Evolutionary conservation across 2,329 filamentous ascomycete species (phyloP), one percentile per base, ranked within the genome.

Genomic region (Aphanoascus verrucosus): DNA sequence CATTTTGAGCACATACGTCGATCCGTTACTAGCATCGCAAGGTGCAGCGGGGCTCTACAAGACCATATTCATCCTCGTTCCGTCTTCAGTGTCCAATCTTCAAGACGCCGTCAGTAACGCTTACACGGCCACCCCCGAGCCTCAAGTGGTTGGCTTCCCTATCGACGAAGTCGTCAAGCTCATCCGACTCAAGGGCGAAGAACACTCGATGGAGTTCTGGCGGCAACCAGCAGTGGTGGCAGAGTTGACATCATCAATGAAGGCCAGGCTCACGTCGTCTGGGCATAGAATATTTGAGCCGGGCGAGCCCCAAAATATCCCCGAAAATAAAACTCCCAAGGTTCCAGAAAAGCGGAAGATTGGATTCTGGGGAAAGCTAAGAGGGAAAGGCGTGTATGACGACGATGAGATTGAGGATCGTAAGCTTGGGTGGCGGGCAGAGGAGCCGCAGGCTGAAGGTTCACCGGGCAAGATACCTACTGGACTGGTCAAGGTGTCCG

Each of bases 171-270:
- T 67, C 28, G 66, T 71, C 2, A 63, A 67, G 37, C 60, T 74
- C 15, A 61, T 75, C 23, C 61, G 66, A 3, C 62, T 76, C 0
- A 60, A 65, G 17, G 71, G 70, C 4, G 61, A 66, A 31, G 67
- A 72, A 48, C 68, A 74, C 47, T 62, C 60, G 1, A 63, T 69
- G 6, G 69, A 70, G 52, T 75, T 75, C 54, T 75, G 72, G 72
- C 64, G 65, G 37, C 65, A 70, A 15, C 65, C 65, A 6, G 64
- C 62, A n/a, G 67, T 73, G 1, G 59, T 74, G 7, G 59, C 63
- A 20, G 72, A 74, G 55, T 54, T 76, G 54, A 65, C 69, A 48
- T 55, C 60, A 3, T 58, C 64, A 43, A 53, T 73, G 50, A 62
- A 63, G 37, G 61, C 64, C 17, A 61, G 56, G 19, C 56, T 74